These are phyloP conservation scores for Rubia tinctorum DNA, from an alignment of 305 asterid genomes.

Conservation along the genomic window DNA sequence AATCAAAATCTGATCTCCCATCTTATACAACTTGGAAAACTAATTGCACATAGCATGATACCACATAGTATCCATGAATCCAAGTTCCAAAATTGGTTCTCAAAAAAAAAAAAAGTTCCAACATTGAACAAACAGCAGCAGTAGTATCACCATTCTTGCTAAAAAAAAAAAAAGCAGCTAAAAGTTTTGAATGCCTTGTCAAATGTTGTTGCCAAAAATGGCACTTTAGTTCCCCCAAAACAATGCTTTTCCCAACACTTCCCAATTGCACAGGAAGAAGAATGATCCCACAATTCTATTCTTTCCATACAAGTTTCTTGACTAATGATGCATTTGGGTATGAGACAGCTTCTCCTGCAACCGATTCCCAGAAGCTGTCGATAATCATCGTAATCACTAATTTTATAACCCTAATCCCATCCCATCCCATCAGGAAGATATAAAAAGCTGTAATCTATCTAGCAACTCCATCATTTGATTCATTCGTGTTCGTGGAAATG, in stretches of 20 bases:
- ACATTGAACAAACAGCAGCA: no score
- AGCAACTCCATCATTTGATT: slow-evolving; percentile 36
- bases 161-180: slow-evolving; percentile 13
- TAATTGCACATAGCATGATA: no score
- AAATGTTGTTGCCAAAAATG: slow-evolving; percentile 15
- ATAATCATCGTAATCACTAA: neutral
- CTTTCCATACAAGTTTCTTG: slow-evolving; percentile 33
- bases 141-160: slow-evolving; percentile 3
- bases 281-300: slow-evolving; percentile 20
- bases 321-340: slow-evolving; percentile 13
- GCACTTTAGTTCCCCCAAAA: slow-evolving; percentile 18
- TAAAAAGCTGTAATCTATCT: neutral
- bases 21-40: no score
- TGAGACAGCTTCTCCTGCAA: slow-evolving; percentile 27
- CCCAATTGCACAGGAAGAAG: slow-evolving; percentile 16
- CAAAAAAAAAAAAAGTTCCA: no score
- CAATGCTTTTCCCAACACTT: neutral
- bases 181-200: slow-evolving; percentile 13
- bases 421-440: slow-evolving; percentile 19
- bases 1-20: no score
- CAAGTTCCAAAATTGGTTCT: no score
- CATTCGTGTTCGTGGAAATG: slow-evolving; percentile 30
- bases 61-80: no score
- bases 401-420: slow-evolving; percentile 15
- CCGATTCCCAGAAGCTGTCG: slow-evolving; percentile 14